Evolutionary conservation across 2,329 filamentous ascomycete genomes (phyloP).

Genomic region (Penicillium decumbens): DNA sequence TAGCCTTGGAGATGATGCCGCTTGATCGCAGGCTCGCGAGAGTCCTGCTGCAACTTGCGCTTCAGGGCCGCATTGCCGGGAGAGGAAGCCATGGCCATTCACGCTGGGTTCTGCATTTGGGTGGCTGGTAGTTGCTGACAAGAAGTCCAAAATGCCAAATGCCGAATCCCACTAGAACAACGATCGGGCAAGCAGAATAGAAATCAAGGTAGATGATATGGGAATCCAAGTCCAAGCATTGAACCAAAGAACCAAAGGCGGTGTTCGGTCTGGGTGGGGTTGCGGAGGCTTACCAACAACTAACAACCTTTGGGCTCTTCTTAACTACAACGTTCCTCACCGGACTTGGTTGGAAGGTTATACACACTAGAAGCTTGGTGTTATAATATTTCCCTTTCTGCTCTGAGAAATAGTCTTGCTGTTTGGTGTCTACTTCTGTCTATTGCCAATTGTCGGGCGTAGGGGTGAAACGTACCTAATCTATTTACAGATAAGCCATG

Average conservation of each 20-base stretch:
- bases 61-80: constrained; percentile 23
- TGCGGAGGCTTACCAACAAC: background rate
- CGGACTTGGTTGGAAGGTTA: no score
- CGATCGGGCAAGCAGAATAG: no score
- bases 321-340: no score
- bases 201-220: background rate
- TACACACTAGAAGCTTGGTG: no score
- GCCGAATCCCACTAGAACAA: no score
- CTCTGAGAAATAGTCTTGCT: background rate
- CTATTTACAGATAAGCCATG: background rate
- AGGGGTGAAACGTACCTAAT: background rate
- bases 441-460: background rate
- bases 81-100: constrained; percentile 14
- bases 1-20: constrained; percentile 26
- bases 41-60: constrained; percentile 26
- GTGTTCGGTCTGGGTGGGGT: background rate
- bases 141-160: no score
- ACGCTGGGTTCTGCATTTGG: constrained; percentile 6
- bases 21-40: constrained; percentile 19
- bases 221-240: background rate
- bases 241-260: background rate
- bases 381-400: no score
- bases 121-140: no score
- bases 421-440: background rate
- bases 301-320: background rate